Conservation (phyloP, 495 filamentous ascomycete genomes). For the Penicillium argentinense region DNA sequence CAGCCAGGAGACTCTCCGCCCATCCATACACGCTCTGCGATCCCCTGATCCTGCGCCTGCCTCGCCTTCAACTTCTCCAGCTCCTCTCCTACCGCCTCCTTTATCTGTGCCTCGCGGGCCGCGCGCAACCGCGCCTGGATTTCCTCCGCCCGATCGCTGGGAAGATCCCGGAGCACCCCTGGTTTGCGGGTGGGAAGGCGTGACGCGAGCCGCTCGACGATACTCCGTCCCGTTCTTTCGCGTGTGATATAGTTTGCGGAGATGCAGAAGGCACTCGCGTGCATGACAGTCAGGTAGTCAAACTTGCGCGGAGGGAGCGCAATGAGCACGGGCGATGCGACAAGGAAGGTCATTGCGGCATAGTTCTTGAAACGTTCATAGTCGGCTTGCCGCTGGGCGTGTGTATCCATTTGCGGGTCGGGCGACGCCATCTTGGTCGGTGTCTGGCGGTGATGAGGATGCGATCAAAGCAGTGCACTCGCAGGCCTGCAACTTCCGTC, state of each 20-base stretch:
- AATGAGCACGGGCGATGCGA: conserved; percentile 69
- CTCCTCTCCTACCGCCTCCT: conserved; percentile 37
- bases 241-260: conserved; percentile 64
- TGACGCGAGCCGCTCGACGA: conserved; percentile 43
- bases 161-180: conserved; percentile 30
- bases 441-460: background rate
- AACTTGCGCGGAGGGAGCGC: conserved; percentile 79
- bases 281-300: conserved; percentile 59
- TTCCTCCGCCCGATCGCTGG: conserved; percentile 56
- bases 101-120: conserved; percentile 32
- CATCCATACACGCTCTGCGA: conserved; percentile 62
- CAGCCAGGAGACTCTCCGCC: conserved; percentile 64
- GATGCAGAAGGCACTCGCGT: conserved; percentile 57
- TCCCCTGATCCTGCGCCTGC: conserved; percentile 36
- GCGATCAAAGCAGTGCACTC: no score
- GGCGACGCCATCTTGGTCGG: conserved; percentile 16
- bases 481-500: background rate
- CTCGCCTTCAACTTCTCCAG: conserved; percentile 42
- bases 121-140: conserved; percentile 45
- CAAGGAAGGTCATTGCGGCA: conserved; percentile 59
- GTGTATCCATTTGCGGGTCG: conserved; percentile 4
- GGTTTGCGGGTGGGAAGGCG: conserved; percentile 23
- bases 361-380: conserved; percentile 58
- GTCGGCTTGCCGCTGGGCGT: conserved; percentile 33
- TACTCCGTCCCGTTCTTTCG: conserved; percentile 54